Evolutionary conservation across 2,329 filamentous ascomycete species (phyloP).

Genomic region (Epichloe bromicola): DNA sequence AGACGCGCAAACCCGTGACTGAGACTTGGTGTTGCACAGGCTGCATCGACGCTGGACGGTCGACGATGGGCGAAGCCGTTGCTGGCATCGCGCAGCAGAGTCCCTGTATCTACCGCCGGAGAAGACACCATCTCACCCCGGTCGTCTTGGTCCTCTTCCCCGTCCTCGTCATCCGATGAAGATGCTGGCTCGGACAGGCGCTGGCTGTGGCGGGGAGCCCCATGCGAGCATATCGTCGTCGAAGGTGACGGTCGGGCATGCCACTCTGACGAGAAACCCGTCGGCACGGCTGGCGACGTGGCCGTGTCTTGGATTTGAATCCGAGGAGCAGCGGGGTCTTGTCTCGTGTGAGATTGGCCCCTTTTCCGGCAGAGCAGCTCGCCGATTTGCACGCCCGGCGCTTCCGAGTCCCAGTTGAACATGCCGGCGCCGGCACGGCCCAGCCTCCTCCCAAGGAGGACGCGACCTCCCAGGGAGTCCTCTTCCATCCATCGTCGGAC

Average conservation of each 20-base stretch:
- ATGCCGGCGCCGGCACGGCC: conserved; percentile 32
- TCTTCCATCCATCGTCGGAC: conserved; percentile 56
- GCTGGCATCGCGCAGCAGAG: not conserved
- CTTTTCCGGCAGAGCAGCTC: conserved; percentile 20
- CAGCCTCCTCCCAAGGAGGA: conserved; percentile 23
- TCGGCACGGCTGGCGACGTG: conserved; percentile 5
- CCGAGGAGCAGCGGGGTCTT: conserved; percentile 10
- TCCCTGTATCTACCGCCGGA: conserved; percentile 9
- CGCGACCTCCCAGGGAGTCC: conserved; percentile 43
- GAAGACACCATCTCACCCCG: conserved; percentile 47
- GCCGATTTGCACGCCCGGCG: conserved; percentile 34
- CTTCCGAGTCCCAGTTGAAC: conserved; percentile 49
- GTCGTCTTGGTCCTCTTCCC: conserved; percentile 31
- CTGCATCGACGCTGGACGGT: too few relatives aligned
- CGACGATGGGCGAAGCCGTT: not conserved
- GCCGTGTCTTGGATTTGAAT: not conserved
- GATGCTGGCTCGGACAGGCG: not conserved
- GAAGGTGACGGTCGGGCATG: not conserved
- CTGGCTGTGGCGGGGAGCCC: too few relatives aligned
- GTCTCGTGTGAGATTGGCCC: conserved; percentile 5
- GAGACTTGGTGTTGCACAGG: too few relatives aligned
- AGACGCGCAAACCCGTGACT: too few relatives aligned
- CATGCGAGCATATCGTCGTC: not conserved
- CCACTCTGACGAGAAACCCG: not conserved
- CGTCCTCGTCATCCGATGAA: not conserved